These are phyloP conservation scores for Raphanus raphanistrum DNA, from an alignment of 345 rosid species.

Conservation along the genomic window DNA sequence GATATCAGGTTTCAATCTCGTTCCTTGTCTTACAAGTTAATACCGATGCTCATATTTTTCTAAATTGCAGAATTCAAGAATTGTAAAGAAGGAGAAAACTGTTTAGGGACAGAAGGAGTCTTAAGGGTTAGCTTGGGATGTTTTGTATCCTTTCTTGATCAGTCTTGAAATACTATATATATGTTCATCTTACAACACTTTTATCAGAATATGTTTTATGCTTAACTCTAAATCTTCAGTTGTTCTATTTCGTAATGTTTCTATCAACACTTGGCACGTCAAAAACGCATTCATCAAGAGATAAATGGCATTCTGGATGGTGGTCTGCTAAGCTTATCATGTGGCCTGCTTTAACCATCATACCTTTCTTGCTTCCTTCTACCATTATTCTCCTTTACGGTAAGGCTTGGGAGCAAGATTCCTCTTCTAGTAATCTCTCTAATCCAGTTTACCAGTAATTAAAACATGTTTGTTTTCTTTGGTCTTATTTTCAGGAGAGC, in stretches of 20 bases:
- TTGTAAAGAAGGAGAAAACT: constrained; percentile 69
- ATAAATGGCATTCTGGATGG: constrained; percentile 95
- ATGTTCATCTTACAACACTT: constrained; percentile 1
- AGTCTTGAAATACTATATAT: background rate
- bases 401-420: constrained; percentile 31
- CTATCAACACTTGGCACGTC: constrained; percentile 68
- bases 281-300: constrained; percentile 60
- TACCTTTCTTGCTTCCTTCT: constrained; percentile 75
- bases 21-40: constrained; percentile 18
- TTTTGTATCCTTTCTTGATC: constrained; percentile 75
- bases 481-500: constrained; percentile 63
- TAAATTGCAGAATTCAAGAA: constrained; percentile 58
- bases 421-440: background rate
- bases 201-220: constrained; percentile 10
- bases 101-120: constrained; percentile 91
- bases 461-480: background rate
- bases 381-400: constrained; percentile 72
- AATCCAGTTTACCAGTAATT: background rate
- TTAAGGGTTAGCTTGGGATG: constrained; percentile 97
- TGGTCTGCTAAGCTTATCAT: constrained; percentile 71
- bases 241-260: constrained; percentile 77
- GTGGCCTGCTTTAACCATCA: constrained; percentile 63
- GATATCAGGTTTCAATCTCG: background rate
- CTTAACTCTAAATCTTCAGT: constrained; percentile 48
- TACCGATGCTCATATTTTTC: constrained; percentile 5